Evolutionary conservation across 208 protist genomes (phyloP).

Genomic region (Leishmania aethiopica): DNA sequence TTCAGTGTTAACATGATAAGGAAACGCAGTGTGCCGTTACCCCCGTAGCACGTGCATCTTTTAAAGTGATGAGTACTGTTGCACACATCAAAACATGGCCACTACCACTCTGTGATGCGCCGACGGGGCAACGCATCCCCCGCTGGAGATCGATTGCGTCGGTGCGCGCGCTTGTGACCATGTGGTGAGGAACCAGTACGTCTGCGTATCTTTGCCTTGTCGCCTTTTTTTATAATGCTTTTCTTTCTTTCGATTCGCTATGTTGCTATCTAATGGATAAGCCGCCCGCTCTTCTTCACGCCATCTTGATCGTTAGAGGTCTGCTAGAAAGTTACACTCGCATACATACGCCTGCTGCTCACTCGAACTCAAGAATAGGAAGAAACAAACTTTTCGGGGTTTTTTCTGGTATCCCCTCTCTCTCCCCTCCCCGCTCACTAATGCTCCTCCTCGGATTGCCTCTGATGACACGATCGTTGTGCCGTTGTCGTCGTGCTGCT

Average conservation of each 20-base stretch:
- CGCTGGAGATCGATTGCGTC: neutral
- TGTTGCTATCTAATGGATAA: neutral
- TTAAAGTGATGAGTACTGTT: neutral
- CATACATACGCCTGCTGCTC: neutral
- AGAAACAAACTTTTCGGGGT: neutral
- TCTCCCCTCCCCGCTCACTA: neutral
- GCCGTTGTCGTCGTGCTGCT: neutral
- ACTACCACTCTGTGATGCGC: neutral
- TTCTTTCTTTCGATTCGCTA: neutral
- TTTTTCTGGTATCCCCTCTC: neutral
- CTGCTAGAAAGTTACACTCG: neutral
- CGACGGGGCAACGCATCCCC: neutral
- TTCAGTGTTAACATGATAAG: neutral
- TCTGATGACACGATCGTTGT: neutral
- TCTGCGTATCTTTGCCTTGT: too few species aligned
- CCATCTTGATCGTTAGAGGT: neutral
- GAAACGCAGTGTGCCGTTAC: neutral
- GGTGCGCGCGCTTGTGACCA: neutral
- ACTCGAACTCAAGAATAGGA: neutral
- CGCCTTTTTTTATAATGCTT: neutral
- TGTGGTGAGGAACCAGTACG: neutral
- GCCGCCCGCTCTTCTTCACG: neutral
- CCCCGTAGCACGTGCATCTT: neutral
- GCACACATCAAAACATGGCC: neutral
- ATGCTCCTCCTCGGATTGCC: neutral